Percentiles rank a stretch among this genome's conserved stretches.
Evolutionary conservation across 2,329 filamentous ascomycete genomes (phyloP).

Genomic region (Ophiostoma novo-ulmi): DNA sequence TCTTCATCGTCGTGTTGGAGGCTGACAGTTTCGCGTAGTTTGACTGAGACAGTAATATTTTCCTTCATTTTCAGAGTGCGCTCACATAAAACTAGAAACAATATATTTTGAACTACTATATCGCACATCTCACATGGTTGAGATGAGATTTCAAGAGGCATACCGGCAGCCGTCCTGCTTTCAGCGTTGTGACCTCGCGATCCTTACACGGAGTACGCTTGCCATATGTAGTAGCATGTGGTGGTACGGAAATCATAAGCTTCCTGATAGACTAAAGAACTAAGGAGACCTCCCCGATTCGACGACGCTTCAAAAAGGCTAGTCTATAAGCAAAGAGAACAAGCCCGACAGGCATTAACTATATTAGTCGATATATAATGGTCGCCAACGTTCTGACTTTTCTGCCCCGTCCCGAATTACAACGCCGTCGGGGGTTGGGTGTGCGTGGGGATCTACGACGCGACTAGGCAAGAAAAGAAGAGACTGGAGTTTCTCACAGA

Average conservation of each 20-base stretch:
- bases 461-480: neutral
- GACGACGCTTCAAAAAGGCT: neutral
- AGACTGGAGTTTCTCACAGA: neutral
- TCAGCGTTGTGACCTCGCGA: neutral
- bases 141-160: neutral
- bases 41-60: too few relatives aligned
- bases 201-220: neutral
- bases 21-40: neutral
- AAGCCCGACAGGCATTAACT: neutral
- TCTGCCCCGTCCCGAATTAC: neutral
- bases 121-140: too few relatives aligned
- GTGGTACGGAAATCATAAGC: neutral
- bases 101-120: too few relatives aligned
- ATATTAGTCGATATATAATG: neutral
- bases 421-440: neutral
- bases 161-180: neutral
- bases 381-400: neutral
- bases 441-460: slow-evolving; percentile 3
- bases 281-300: neutral
- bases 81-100: neutral
- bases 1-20: neutral
- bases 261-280: neutral
- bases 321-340: neutral
- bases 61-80: neutral
- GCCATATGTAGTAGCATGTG: neutral